Percentiles rank a stretch among this genome's conserved stretches.
These are phyloP conservation scores for Saccharomycopsis phalli DNA, from an alignment of 1,139 yeast genomes.

Conservation along the genomic window DNA sequence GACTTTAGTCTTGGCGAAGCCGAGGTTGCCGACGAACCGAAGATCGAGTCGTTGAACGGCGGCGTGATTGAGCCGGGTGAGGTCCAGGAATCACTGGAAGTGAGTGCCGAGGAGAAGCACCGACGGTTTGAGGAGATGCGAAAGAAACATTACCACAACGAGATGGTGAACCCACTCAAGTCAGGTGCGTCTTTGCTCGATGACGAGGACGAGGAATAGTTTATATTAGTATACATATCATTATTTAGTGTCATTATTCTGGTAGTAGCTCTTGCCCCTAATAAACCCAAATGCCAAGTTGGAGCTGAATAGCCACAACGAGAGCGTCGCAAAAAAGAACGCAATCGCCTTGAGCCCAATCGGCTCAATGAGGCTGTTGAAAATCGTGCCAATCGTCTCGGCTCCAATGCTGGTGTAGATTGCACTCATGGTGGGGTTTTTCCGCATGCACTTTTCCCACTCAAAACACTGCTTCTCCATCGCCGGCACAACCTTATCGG, in stretches of 20 bases:
- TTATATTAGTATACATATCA: background rate
- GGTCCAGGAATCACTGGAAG: background rate
- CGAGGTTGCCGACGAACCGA: conserved; percentile 23
- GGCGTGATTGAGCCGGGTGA: conserved; percentile 24
- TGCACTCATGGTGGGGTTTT: conserved; percentile 34
- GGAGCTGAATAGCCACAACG: conserved; percentile 34
- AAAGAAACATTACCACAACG: conserved; percentile 20
- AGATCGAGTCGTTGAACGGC: conserved; percentile 27
- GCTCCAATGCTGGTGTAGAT: conserved; percentile 47
- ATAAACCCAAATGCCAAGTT: conserved; percentile 33
- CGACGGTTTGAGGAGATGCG: conserved; percentile 50
- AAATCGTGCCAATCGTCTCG: conserved; percentile 49
- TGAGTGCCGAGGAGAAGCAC: conserved; percentile 45
- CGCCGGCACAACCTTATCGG: conserved; percentile 51
- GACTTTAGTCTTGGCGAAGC: conserved; percentile 48
- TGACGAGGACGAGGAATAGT: conserved; percentile 15
- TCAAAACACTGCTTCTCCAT: conserved; percentile 45
- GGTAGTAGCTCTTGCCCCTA: conserved; percentile 29
- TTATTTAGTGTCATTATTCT: no score
- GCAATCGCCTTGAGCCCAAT: conserved; percentile 47
- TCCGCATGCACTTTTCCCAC: conserved; percentile 58
- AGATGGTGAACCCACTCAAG: conserved; percentile 16
- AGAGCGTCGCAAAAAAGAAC: conserved; percentile 42
- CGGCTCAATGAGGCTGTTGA: conserved; percentile 60
- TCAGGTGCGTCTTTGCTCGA: conserved; percentile 2